These are phyloP conservation scores for Carex arenaria DNA, from an alignment of 202 grass and related monocot genomes.

Conservation along the genomic window DNA sequence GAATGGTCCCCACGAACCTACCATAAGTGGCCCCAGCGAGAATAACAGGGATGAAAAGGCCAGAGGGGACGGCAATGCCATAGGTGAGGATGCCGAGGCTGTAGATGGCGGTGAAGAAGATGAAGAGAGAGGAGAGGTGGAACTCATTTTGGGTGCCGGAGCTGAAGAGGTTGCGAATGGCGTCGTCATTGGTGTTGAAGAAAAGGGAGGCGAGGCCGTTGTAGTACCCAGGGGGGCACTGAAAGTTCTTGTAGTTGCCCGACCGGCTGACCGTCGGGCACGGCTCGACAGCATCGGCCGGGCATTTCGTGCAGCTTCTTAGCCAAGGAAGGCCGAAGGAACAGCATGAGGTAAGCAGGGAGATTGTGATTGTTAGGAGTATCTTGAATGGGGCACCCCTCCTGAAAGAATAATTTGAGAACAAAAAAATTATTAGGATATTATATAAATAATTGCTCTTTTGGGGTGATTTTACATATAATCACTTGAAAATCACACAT, in stretches of 20 bases:
- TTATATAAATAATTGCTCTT: background rate
- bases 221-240: slow-evolving; percentile 74
- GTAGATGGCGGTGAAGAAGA: slow-evolving; percentile 73
- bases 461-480: background rate
- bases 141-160: slow-evolving; percentile 58
- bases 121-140: slow-evolving; percentile 58
- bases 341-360: slow-evolving; percentile 78
- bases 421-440: background rate
- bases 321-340: slow-evolving; percentile 91
- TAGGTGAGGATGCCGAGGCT: slow-evolving; percentile 76
- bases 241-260: slow-evolving; percentile 81
- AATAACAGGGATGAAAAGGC: slow-evolving; percentile 96
- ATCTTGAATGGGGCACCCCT: slow-evolving; percentile 92
- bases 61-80: slow-evolving; percentile 75
- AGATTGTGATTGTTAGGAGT: slow-evolving; percentile 70
- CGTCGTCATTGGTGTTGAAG: slow-evolving; percentile 95
- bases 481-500: background rate
- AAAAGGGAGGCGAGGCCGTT: slow-evolving; percentile 91
- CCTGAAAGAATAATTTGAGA: slow-evolving; percentile 28
- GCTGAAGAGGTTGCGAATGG: slow-evolving; percentile 95
- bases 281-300: slow-evolving; percentile 41
- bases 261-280: slow-evolving; percentile 82
- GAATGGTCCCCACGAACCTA: slow-evolving; percentile 72
- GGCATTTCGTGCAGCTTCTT: slow-evolving; percentile 65
- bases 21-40: slow-evolving; percentile 77